Conservation (phyloP, 2,329 filamentous ascomycete genomes). For the Neurospora crassa region DNA sequence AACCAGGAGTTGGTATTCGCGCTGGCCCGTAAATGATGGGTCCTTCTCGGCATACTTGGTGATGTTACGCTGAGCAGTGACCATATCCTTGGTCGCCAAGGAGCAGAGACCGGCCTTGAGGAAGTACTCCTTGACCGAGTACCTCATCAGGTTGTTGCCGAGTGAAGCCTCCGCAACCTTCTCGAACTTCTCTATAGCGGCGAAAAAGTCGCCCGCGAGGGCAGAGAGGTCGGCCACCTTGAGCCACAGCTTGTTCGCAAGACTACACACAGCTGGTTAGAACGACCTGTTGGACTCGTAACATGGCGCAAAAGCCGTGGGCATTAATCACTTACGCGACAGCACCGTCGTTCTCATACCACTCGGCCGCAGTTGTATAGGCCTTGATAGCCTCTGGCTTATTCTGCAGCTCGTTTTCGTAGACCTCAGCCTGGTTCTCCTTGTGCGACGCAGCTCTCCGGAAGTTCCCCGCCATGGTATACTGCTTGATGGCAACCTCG, state of each 20-base stretch:
- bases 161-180: slow-evolving; percentile 69
- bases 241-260: slow-evolving; percentile 88
- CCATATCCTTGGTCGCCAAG: slow-evolving; percentile 62
- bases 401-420: slow-evolving; percentile 73
- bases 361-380: slow-evolving; percentile 77
- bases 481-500: slow-evolving; percentile 71
- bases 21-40: slow-evolving; percentile 62
- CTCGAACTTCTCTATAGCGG: slow-evolving; percentile 74
- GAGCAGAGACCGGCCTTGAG: slow-evolving; percentile 91
- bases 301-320: not conserved
- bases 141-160: slow-evolving; percentile 86
- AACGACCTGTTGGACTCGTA: not conserved
- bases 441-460: slow-evolving; percentile 83
- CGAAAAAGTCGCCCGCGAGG: slow-evolving; percentile 74
- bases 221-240: slow-evolving; percentile 86
- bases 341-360: slow-evolving; percentile 84
- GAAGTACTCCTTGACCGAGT: slow-evolving; percentile 91
- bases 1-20: slow-evolving; percentile 71
- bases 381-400: slow-evolving; percentile 67
- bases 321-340: slow-evolving; percentile 51
- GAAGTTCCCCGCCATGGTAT: slow-evolving; percentile 84
- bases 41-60: slow-evolving; percentile 76
- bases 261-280: slow-evolving; percentile 33
- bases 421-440: slow-evolving; percentile 79
- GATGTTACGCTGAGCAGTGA: slow-evolving; percentile 69